Conservation (phyloP, 2,329 filamentous ascomycete genomes). For the Aspergillus tanneri region DNA sequence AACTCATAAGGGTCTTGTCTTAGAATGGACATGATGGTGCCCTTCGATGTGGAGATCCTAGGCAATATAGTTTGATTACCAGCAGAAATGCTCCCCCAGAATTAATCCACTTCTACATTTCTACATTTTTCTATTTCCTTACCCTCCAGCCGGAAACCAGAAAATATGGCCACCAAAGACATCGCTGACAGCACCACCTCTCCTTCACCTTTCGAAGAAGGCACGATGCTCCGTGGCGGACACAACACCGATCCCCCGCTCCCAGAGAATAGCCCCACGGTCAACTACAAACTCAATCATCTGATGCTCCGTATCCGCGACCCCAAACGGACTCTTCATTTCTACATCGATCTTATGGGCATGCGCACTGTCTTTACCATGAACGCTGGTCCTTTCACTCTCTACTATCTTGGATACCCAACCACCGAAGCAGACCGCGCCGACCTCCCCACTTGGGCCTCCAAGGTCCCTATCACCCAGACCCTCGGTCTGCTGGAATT, state of each 20-base stretch:
- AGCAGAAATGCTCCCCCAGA: neutral
- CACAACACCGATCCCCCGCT: constrained; percentile 31
- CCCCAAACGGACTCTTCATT: constrained; percentile 35
- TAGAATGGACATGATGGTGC: neutral
- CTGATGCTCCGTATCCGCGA: constrained; percentile 39
- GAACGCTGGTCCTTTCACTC: constrained; percentile 42
- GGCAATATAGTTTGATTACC: neutral
- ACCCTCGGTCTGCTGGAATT: constrained; percentile 39
- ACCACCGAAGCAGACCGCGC: constrained; percentile 28
- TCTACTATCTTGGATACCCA: constrained; percentile 43
- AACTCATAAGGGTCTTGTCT: no score
- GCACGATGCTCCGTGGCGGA: constrained; percentile 33
- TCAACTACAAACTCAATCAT: constrained; percentile 40
- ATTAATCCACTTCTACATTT: neutral
- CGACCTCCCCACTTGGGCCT: constrained; percentile 31
- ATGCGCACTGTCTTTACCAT: constrained; percentile 43
- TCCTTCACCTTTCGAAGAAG: constrained; percentile 24
- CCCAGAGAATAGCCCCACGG: constrained; percentile 27
- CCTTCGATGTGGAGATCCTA: neutral
- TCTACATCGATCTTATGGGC: constrained; percentile 41
- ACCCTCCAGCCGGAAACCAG: neutral
- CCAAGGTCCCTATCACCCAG: constrained; percentile 29
- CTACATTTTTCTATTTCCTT: neutral
- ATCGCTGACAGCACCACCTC: constrained; percentile 2
- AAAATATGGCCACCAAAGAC: constrained; percentile 3